These are phyloP conservation scores for Trametopsis cervina DNA, from an alignment of 768 basidiomycete species.

Conservation along the genomic window DNA sequence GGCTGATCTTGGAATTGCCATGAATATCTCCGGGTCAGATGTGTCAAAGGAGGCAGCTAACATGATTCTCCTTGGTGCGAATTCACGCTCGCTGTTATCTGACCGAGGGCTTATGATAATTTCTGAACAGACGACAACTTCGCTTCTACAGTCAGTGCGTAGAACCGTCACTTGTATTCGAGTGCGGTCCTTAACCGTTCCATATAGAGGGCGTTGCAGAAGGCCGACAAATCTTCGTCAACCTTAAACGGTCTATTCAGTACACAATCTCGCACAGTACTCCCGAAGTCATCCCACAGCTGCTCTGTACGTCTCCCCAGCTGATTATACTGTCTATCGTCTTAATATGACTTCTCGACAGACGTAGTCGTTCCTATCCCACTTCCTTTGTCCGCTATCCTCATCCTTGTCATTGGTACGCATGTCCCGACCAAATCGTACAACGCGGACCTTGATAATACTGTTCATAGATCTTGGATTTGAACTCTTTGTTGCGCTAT, in stretches of 20 bases:
- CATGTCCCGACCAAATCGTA: neutral
- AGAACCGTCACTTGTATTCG: too few relatives aligned
- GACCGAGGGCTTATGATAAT: neutral
- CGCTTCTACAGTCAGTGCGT: slow-evolving; percentile 63
- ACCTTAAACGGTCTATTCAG: slow-evolving; percentile 67
- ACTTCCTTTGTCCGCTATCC: slow-evolving; percentile 57
- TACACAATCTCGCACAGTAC: slow-evolving; percentile 60
- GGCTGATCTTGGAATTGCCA: slow-evolving; percentile 68
- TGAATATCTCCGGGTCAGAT: slow-evolving; percentile 71
- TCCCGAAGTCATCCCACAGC: slow-evolving; percentile 62
- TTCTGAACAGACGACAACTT: slow-evolving; percentile 54
- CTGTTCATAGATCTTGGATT: slow-evolving; percentile 54
- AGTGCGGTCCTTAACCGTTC: too few relatives aligned
- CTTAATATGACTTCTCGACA: slow-evolving; percentile 18
- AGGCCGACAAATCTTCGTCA: slow-evolving; percentile 63
- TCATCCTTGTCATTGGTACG: slow-evolving; percentile 62
- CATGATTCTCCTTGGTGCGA: slow-evolving; percentile 59
- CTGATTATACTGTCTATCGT: neutral
- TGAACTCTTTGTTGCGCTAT: slow-evolving; percentile 61
- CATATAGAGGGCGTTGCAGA: slow-evolving; percentile 57
- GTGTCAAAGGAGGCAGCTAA: slow-evolving; percentile 72
- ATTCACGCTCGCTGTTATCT: neutral
- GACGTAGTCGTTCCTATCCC: slow-evolving; percentile 66
- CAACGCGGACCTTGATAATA: neutral
- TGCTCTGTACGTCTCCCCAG: slow-evolving; percentile 49